These are phyloP conservation scores for Arctostaphylos glauca DNA, from an alignment of 148 eudicot species.

Conservation along the genomic window DNA sequence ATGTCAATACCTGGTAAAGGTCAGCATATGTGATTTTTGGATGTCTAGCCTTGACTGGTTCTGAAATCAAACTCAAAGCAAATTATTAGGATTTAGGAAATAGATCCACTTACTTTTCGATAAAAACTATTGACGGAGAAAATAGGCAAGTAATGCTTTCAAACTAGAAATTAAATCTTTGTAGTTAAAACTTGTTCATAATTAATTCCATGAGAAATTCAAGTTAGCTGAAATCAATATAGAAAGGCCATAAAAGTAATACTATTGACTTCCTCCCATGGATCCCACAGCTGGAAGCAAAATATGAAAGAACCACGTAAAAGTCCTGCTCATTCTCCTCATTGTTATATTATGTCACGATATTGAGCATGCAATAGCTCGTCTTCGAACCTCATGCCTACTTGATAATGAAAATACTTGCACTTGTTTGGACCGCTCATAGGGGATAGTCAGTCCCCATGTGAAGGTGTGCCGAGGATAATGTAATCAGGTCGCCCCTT, in stretches of 20 bases:
- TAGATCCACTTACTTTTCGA: too few relatives aligned
- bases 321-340: neutral
- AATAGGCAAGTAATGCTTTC: neutral
- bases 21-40: conserved; percentile 83
- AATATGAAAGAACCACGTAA: too few relatives aligned
- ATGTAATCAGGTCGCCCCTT: neutral
- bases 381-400: too few relatives aligned
- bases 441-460: neutral
- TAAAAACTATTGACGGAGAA: neutral
- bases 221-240: neutral
- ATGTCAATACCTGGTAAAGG: conserved; percentile 68
- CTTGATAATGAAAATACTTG: neutral
- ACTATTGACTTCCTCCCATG: too few relatives aligned
- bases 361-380: neutral
- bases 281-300: too few relatives aligned
- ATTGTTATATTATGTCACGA: neutral
- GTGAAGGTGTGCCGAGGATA: neutral
- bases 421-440: neutral
- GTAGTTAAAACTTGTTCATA: neutral
- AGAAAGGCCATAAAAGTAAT: neutral
- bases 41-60: conserved; percentile 67
- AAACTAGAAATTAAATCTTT: neutral
- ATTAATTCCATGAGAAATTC: neutral
- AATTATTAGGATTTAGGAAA: conserved; percentile 7
- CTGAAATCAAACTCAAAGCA: conserved; percentile 39